Conservation (phyloP, 257 asterid species). For the Nicotiana sylvestris region DNA sequence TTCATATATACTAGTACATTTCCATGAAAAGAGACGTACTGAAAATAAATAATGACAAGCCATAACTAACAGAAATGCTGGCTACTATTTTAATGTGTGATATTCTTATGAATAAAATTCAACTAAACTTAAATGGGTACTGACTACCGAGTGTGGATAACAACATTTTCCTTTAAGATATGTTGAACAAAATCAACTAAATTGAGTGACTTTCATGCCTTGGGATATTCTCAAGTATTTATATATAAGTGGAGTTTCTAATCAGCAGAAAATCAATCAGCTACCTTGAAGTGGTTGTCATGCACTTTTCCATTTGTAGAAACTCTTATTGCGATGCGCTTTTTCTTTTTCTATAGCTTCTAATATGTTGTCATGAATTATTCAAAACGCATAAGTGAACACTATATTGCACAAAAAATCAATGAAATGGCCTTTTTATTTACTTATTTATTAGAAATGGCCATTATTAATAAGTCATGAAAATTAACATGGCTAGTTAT, state of each 20-base stretch:
- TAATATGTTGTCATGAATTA: background rate
- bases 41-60: background rate
- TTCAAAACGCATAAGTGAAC: background rate
- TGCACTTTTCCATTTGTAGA: background rate
- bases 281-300: conserved; percentile 19
- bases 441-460: background rate
- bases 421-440: background rate
- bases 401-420: background rate
- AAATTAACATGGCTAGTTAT: background rate
- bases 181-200: no score
- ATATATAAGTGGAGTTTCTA: conserved; percentile 15
- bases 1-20: background rate
- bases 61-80: background rate
- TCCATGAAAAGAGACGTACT: background rate
- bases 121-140: background rate
- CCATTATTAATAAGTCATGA: background rate
- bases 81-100: no score
- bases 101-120: no score
- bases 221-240: background rate
- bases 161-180: no score
- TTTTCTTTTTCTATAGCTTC: background rate
- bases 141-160: no score
- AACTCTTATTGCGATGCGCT: background rate
- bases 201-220: background rate
- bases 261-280: conserved; percentile 21